Base-by-base conservation (phyloP, 768 basidiomycete genomes). In the Serpula lacrymans region DNA sequence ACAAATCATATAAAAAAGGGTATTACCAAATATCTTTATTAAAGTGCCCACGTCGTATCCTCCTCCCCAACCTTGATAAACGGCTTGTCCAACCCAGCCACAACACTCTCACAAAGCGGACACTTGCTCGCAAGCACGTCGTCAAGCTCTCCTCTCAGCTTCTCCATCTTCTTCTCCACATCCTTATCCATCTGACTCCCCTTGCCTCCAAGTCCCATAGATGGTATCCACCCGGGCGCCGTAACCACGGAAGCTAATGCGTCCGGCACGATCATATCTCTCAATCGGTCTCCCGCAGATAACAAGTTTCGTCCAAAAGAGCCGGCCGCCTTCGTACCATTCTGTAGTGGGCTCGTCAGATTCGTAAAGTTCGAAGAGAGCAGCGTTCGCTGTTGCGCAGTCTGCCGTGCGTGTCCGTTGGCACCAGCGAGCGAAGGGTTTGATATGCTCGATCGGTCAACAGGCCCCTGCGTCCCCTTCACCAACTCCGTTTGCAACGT, bases 181-280 rank as follows among this genome's bases (percentile, higher is more conserved):
- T 79, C 78, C 29, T 66, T 63, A 45, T 57, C 66, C 22, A 59
- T 48, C 26, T 68, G 67, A 36, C 61, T 68, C 53, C 71, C 70
- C 38, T 68, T 74, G 4, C 71, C 70, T 14, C 71, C 68, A 27
- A 44, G 42, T 10, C 75, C 78, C 47, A 84, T 81, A 22, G 79
- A 77, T 16, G 86, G 82, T 49, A 88, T 82, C 86, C 86, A 89
- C 13, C 71, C 71, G 3, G 86, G 84, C 5, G 84, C 75, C 1
- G 85, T 80, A 40, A 98, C 86, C 16, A 91, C 76, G 23, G 80
- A 77, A 21, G 90, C 93, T 11, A 98, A 74, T 3, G 92, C 88
- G 54, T 98, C 96, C 10, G 96, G 96, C 6, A 97, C 68, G 53
- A 99, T 95, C 37, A 98, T 70, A 59, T 97, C 93, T 30, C 93